These are phyloP conservation scores for Xylaria multiplex DNA, from an alignment of 2,329 filamentous ascomycete species.

Conservation along the genomic window DNA sequence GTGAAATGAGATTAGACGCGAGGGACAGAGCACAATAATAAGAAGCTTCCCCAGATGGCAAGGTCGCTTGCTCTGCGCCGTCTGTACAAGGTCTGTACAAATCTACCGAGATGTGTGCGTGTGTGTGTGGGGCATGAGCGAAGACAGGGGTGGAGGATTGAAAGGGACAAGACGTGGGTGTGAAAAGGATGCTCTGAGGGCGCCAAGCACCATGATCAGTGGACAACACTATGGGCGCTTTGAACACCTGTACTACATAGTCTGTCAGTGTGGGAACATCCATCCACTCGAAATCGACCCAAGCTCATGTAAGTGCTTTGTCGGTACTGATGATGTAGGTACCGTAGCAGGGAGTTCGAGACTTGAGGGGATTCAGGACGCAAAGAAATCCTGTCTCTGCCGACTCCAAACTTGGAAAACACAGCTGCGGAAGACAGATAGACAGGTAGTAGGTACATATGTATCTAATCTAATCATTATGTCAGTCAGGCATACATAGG, in stretches of 20 bases:
- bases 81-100: background rate
- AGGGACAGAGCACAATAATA: constrained; percentile 37
- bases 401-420: background rate
- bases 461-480: background rate
- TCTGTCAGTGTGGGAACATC: too few species aligned
- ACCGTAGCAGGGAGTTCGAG: background rate
- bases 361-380: background rate
- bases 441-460: too few species aligned
- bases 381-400: background rate
- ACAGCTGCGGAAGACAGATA: background rate
- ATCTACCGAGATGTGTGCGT: constrained; percentile 28
- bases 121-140: constrained; percentile 15
- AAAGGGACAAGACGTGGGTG: constrained; percentile 8
- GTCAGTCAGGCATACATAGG: too few species aligned
- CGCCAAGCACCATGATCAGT: constrained; percentile 27
- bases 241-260: background rate
- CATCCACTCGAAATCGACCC: too few species aligned
- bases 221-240: constrained; percentile 18
- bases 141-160: constrained; percentile 13
- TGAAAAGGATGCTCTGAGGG: background rate
- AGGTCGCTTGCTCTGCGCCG: constrained; percentile 23
- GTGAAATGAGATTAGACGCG: constrained; percentile 14
- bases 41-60: constrained; percentile 35
- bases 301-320: too few species aligned
- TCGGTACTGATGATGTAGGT: constrained; percentile 1